A percentile compares a stretch with the other conserved stretches of the same genome.
Conservation (phyloP, 2,329 filamentous ascomycete genomes). For the Colletotrichum falcatum region DNA sequence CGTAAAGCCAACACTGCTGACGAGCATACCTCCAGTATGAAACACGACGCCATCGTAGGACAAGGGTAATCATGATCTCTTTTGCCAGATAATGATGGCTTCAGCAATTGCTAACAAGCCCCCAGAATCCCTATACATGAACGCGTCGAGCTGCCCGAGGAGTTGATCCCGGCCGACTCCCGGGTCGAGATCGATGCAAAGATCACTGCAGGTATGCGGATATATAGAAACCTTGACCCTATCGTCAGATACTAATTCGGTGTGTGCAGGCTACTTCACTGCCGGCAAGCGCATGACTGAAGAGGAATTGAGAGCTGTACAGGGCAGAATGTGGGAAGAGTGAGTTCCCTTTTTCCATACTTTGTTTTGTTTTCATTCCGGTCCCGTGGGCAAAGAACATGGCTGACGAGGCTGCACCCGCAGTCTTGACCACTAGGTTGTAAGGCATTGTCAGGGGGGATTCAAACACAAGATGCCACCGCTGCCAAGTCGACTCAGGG, state of each 20-base stretch:
- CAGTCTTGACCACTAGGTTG: conserved; percentile 56
- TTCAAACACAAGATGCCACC: not conserved
- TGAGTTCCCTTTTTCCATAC: conserved; percentile 52
- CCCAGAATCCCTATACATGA: conserved; percentile 86
- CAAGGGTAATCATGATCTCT: conserved; percentile 69
- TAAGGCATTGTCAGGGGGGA: not conserved
- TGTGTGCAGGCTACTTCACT: conserved; percentile 76
- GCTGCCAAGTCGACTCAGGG: not conserved
- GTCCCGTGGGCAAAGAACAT: no score
- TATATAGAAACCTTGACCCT: conserved; percentile 1
- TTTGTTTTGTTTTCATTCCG: not conserved
- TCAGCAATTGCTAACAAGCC: conserved; percentile 37
- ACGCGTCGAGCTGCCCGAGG: conserved; percentile 90
- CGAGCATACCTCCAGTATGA: conserved; percentile 71
- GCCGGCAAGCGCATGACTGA: conserved; percentile 90
- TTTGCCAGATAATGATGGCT: no score
- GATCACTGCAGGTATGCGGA: conserved; percentile 85
- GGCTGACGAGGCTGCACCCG: conserved; percentile 19
- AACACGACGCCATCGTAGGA: conserved; percentile 88
- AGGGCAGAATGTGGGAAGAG: conserved; percentile 93
- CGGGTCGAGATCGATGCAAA: conserved; percentile 99
- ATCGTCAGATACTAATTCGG: conserved; percentile 8
- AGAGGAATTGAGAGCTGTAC: conserved; percentile 86
- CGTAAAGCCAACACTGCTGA: conserved; percentile 15
- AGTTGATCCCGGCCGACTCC: conserved; percentile 93